These are phyloP conservation scores for Chamaecrista fasciculata DNA, from an alignment of 306 rosid species.

Conservation along the genomic window DNA sequence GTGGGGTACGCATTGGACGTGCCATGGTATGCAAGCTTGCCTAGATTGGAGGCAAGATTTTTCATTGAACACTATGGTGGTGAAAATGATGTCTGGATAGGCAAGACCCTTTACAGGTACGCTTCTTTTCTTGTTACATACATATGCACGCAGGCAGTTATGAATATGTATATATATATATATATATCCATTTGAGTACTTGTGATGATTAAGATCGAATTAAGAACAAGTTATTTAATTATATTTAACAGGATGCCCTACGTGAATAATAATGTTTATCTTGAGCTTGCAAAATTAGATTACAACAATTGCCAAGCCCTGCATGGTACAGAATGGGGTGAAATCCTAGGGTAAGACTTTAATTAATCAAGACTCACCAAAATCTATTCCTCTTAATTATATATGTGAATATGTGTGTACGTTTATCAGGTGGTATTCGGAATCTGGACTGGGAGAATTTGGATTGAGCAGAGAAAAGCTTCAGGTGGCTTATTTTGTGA, in stretches of 20 bases:
- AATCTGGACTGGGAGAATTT: slow-evolving; percentile 47
- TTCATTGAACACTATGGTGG: slow-evolving; percentile 83
- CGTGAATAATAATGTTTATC: slow-evolving; percentile 63
- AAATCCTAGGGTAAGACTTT: slow-evolving; percentile 48
- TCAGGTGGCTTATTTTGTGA: slow-evolving; percentile 53
- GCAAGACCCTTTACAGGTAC: slow-evolving; percentile 88
- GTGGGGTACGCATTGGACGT: slow-evolving; percentile 68
- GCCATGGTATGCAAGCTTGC: slow-evolving; percentile 82
- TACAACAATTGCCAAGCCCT: slow-evolving; percentile 70
- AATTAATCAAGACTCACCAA: background rate
- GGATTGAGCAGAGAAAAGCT: slow-evolving; percentile 57
- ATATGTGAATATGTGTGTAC: background rate
- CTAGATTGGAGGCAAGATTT: slow-evolving; percentile 72
- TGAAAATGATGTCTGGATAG: slow-evolving; percentile 76
- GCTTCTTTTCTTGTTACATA: background rate
- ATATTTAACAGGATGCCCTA: slow-evolving; percentile 52
- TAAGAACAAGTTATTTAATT: too few species aligned
- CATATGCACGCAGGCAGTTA: too few species aligned
- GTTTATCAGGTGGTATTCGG: slow-evolving; percentile 63
- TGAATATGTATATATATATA: too few species aligned
- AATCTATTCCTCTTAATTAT: background rate
- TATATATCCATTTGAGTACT: too few species aligned
- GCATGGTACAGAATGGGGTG: slow-evolving; percentile 65
- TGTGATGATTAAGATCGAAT: too few species aligned
- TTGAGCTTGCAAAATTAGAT: slow-evolving; percentile 75